These are phyloP conservation scores for Scedosporium dehoogii DNA, from an alignment of 2,329 filamentous ascomycete genomes.

Conservation along the genomic window DNA sequence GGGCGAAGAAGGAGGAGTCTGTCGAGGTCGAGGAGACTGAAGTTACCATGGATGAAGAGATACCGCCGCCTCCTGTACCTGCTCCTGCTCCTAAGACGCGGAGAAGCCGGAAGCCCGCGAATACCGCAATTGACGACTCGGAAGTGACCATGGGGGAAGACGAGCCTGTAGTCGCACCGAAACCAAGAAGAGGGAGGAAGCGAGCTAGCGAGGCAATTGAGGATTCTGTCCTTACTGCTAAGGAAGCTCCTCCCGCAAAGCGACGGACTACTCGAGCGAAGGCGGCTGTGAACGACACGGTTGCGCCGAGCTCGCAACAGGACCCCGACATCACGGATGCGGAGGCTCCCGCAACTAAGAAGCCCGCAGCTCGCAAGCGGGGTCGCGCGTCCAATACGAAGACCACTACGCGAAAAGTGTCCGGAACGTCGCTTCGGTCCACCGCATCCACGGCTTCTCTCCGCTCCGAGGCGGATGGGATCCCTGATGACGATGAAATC, in stretches of 20 bases:
- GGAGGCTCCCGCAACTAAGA: constrained; percentile 15
- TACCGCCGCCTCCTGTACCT: background rate
- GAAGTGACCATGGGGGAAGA: constrained; percentile 13
- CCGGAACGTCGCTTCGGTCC: constrained; percentile 32
- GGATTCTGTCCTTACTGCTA: constrained; percentile 29
- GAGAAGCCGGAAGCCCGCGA: constrained; percentile 11
- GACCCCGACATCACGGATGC: background rate
- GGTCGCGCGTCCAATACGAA: constrained; percentile 28
- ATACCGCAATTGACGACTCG: constrained; percentile 3
- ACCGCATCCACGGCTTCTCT: constrained; percentile 37
- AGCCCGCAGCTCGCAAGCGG: constrained; percentile 28
- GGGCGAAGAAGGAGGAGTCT: constrained; percentile 6
- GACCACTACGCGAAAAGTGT: constrained; percentile 31
- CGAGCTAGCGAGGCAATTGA: constrained; percentile 51
- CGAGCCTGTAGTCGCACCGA: constrained; percentile 11
- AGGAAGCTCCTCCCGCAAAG: constrained; percentile 44
- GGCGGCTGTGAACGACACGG: background rate
- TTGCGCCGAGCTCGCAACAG: background rate
- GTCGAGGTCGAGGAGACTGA: constrained; percentile 42
- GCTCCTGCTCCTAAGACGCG: background rate
- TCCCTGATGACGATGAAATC: constrained; percentile 54
- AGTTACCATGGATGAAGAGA: constrained; percentile 24
- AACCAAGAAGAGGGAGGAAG: constrained; percentile 47
- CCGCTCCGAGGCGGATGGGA: constrained; percentile 25
- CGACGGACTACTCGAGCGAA: constrained; percentile 32